Evolutionary conservation across 2,329 filamentous ascomycete genomes (phyloP).

Genomic region (Scedosporium minutisporum): DNA sequence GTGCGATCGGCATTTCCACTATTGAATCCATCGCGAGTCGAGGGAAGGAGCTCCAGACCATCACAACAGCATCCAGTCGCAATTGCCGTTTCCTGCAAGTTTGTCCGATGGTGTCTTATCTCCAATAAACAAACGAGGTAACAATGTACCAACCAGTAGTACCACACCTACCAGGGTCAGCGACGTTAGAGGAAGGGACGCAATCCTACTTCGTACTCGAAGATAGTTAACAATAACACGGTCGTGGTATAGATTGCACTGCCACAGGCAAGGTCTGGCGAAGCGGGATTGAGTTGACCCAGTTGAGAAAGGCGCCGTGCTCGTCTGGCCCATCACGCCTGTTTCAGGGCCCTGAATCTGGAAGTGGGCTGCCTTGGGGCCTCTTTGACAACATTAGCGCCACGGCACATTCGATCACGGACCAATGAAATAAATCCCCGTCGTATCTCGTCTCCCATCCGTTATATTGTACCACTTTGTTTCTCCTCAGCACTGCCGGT

Average conservation of each 20-base stretch:
- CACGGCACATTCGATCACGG: not conserved
- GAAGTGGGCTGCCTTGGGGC: slow-evolving; percentile 7
- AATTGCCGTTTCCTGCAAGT: not conserved
- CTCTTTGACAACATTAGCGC: not conserved
- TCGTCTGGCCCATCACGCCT: slow-evolving; percentile 3
- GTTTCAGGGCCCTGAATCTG: slow-evolving; percentile 11
- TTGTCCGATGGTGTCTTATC: too few species aligned
- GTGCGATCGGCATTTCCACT: not conserved
- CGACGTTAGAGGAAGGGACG: not conserved
- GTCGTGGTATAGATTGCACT: not conserved
- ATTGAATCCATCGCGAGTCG: not conserved
- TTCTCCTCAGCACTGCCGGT: not conserved
- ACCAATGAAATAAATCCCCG: slow-evolving; percentile 6
- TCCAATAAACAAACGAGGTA: not conserved
- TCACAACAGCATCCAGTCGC: not conserved
- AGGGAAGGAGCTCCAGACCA: not conserved
- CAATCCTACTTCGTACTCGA: not conserved
- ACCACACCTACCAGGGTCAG: not conserved
- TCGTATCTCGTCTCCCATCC: not conserved
- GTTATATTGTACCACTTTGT: not conserved
- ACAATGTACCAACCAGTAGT: not conserved
- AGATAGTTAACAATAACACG: not conserved
- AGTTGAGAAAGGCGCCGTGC: not conserved
- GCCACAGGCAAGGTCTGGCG: not conserved
- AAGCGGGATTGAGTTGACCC: not conserved